Evolutionary conservation across 2,329 filamentous ascomycete genomes (phyloP), one percentile per base, ranked within the genome.

Genomic region (Incumbomyces lentus): DNA sequence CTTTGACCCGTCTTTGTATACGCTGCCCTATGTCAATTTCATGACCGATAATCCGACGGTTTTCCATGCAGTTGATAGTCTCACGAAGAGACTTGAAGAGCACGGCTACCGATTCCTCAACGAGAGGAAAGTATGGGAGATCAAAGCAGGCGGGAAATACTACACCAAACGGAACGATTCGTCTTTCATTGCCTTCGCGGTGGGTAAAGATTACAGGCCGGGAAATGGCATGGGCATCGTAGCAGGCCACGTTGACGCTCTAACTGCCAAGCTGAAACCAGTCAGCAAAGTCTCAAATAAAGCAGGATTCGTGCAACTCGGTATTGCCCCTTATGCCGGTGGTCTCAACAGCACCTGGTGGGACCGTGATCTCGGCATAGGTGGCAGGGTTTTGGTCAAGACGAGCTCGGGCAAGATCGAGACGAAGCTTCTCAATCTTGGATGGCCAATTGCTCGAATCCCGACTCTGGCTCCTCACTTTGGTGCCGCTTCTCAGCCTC

Each of bases 401-500:
- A 62, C 73, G 3, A 67, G 71, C 40, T 77, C 78, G 2, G 83
- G 83, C 55, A 93, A 90, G 74, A 86, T 93, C 31, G 73, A 76
- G 17, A 81, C 78, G 26, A 86, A 82, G 69, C 74, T 96, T 38
- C 89, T 95, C 51, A 94, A 94, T 70, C 73, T 96, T 42, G 86
- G 83, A 62, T 95, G 89, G 86, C 90, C 92, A 1, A 88, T 98
- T 68, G 92, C 92, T 39, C 79, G 84, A 51, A 84, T 96, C 49
- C 88, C 92, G 6, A 95, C 88, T 0, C 75, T 98, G 14, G 92
- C 92, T 19, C 88, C 88, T 48, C 92, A 98, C 66, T 96, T 98
- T 59, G 92, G 92, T 44, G 76, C 84, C 38, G 82, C 76, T 4
- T 68, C 79, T 0, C 61, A 67, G 40, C 78, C 78, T 0, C 79